Base-by-base conservation (phyloP, 208 protist species). In the Tritrichomonas musculus region DNA sequence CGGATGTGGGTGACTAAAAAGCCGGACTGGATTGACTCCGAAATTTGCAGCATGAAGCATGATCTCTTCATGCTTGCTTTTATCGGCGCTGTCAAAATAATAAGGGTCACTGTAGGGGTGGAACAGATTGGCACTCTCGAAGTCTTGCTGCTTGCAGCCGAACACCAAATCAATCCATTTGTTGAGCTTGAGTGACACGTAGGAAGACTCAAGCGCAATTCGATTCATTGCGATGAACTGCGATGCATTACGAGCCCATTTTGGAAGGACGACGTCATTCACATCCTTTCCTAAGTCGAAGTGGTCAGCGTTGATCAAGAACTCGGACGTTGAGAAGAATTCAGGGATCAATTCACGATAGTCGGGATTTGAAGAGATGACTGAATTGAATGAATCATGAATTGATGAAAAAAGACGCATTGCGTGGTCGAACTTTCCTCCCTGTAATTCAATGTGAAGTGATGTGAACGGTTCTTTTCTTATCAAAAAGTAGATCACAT, bases 221-320 rank as follows among this genome's bases (percentile, higher is more conserved):
- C 82, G 41, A 44, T 57, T 57, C 50, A 36, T 66, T 8, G 27
- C 27, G 44, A 92, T 57, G 33, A 92, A 92, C 2, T 25, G 50
- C 17, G 33, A 57, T n/a, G 82, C 55, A 53, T 33, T 55, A 11
- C 72, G 41, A 0, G 88, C 88, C 95, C 95, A 96, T 44, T 36
- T 64, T 0, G 95, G 95, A 17, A 96, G 75, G 22, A 49, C 0
- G 1, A 96, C 95, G 49, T 94, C 88, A 41, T 41, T 36, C 14
- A 92, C 72, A 17, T 44, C 55, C 30, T 53, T 92, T 13, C 57
- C 88, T 49, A 92, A 64, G 33, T 92, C 44, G 55, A 92, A 92
- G 11, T 55, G 0, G 33, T 92, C 47, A 2, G 14, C 1, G 27
- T 92, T 92, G 0, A 41, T 25, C 8, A 92, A 50, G 55, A 92